These are phyloP conservation scores for Amylostereum areolatum DNA, from an alignment of 1,284 basidiomycete species.

Conservation along the genomic window DNA sequence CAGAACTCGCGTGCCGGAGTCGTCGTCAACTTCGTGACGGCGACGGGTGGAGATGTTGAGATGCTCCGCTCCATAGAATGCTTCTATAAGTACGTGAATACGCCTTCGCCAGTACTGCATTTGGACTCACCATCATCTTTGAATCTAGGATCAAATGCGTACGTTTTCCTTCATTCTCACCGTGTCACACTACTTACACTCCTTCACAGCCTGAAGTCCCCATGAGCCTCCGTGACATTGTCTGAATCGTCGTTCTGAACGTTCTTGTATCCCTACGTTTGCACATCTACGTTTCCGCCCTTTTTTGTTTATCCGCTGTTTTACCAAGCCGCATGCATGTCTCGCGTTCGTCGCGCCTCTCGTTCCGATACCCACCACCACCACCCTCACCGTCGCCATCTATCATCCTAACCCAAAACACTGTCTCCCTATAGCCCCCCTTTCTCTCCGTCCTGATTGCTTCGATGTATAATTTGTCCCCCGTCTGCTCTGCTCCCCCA, in stretches of 20 bases:
- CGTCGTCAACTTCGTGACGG: conserved; percentile 92
- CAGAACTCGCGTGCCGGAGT: conserved; percentile 76
- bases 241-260: conserved; percentile 41
- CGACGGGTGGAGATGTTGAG: conserved; percentile 94
- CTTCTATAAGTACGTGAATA: conserved; percentile 73
- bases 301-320: conserved; percentile 32
- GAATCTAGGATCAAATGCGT: conserved; percentile 79
- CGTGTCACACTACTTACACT: neutral
- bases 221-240: conserved; percentile 78
- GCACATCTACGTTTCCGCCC: conserved; percentile 35
- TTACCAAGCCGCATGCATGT: conserved; percentile 31
- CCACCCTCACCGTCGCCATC: conserved; percentile 57
- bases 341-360: no score
- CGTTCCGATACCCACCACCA: no score
- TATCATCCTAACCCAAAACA: conserved; percentile 42
- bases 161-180: conserved; percentile 28
- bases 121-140: conserved; percentile 11
- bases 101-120: conserved; percentile 11
- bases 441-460: conserved; percentile 34
- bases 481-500: conserved; percentile 19
- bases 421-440: conserved; percentile 37
- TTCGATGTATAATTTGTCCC: conserved; percentile 68
- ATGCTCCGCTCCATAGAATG: conserved; percentile 97
- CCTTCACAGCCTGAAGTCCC: conserved; percentile 74
- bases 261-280: conserved; percentile 74